Conservation (phyloP, 2,329 filamentous ascomycete genomes). For the Pseudopithomyces chartarum region DNA sequence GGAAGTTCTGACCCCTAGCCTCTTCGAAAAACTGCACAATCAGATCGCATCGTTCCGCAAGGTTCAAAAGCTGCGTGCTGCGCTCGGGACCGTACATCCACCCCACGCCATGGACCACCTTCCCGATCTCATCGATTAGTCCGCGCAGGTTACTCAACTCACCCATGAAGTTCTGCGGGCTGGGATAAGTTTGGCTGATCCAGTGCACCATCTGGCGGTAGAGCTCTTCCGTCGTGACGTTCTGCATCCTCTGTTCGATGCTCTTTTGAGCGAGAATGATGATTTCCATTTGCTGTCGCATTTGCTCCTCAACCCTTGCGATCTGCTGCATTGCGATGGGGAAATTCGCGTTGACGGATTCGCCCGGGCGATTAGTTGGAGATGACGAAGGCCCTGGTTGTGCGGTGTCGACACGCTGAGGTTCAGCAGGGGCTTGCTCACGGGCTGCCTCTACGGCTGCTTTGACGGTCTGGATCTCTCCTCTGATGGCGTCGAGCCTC, state of each 20-base stretch:
- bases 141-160: background rate
- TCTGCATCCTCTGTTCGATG: conserved; percentile 17
- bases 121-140: background rate
- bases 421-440: background rate
- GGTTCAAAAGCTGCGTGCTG: background rate
- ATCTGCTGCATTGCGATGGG: background rate
- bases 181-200: conserved; percentile 16
- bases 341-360: background rate
- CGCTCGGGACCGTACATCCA: background rate
- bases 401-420: background rate
- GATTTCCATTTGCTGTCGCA: background rate
- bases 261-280: background rate
- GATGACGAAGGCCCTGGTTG: background rate
- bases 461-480: background rate
- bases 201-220: conserved; percentile 21
- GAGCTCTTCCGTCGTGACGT: conserved; percentile 16
- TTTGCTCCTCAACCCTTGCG: background rate
- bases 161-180: conserved; percentile 2
- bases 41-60: background rate
- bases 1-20: background rate
- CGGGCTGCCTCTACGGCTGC: background rate
- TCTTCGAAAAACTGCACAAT: background rate
- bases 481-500: background rate
- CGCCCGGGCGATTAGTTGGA: background rate
- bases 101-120: background rate